Conservation (phyloP, 352 stramenopile genomes). For the Globisporangium abappressorium region DNA sequence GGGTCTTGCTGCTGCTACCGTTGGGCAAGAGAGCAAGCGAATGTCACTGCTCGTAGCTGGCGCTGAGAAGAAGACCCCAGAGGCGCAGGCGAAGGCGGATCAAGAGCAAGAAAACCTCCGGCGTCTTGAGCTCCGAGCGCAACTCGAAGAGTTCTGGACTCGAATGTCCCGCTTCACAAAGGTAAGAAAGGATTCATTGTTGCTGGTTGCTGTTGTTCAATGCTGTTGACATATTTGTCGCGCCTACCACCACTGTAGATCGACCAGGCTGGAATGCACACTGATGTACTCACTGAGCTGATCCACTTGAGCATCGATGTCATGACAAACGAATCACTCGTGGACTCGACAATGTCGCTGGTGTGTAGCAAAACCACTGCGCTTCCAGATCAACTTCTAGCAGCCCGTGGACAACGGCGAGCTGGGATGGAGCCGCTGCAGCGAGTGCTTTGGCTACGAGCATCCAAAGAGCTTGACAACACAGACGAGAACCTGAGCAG, state of each 20-base stretch:
- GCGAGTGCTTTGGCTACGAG: constrained; percentile 35
- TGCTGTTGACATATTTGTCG: neutral
- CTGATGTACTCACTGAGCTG: constrained; percentile 33
- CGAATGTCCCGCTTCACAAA: constrained; percentile 12
- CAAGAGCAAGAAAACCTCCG: constrained; percentile 6
- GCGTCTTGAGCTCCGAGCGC: constrained; percentile 4
- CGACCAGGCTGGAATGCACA: constrained; percentile 25
- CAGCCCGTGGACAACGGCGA: constrained; percentile 20
- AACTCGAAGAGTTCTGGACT: constrained; percentile 19
- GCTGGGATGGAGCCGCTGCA: constrained; percentile 22
- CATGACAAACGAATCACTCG: constrained; percentile 19
- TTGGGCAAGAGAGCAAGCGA: constrained; percentile 6
- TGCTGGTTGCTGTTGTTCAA: neutral
- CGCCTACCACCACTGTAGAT: constrained; percentile 15
- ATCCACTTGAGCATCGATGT: constrained; percentile 39
- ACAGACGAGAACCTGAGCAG: constrained; percentile 18
- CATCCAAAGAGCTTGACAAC: constrained; percentile 28
- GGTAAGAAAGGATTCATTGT: neutral
- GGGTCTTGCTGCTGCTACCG: neutral
- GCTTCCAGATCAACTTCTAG: constrained; percentile 24
- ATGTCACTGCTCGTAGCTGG: neutral
- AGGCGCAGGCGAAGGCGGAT: constrained; percentile 3
- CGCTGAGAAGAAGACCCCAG: constrained; percentile 13
- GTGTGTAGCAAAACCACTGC: constrained; percentile 14
- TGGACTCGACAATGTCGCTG: constrained; percentile 16